Conservation (phyloP, 2,329 filamentous ascomycete genomes). For the Penicillium verrucosum region DNA sequence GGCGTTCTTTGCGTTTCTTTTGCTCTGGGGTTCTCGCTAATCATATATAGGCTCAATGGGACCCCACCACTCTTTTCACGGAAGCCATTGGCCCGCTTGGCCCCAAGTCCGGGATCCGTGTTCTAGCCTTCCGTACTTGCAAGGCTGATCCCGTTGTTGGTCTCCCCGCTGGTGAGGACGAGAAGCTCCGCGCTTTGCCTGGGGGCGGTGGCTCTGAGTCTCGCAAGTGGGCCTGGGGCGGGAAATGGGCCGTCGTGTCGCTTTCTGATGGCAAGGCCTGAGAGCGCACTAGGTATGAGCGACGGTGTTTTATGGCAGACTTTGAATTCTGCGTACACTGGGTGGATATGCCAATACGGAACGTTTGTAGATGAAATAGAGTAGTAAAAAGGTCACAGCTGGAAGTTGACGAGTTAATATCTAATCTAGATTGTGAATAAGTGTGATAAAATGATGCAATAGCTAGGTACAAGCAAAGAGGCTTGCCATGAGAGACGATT, state of each 20-base stretch:
- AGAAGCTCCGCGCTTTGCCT: slow-evolving; percentile 66
- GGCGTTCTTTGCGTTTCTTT: background rate
- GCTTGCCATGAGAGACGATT: background rate
- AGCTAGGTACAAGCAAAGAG: background rate
- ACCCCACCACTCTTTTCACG: slow-evolving; percentile 79
- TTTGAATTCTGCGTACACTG: background rate
- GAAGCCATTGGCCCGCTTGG: slow-evolving; percentile 84
- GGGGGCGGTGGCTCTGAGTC: slow-evolving; percentile 67
- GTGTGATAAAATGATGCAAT: background rate
- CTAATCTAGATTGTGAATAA: background rate
- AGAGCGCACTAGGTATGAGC: background rate
- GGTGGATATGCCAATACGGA: background rate
- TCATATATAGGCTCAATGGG: slow-evolving; percentile 66
- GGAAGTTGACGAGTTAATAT: background rate
- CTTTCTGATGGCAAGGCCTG: slow-evolving; percentile 66
- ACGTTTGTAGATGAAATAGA: background rate
- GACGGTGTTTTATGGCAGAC: background rate
- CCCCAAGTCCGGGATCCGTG: slow-evolving; percentile 73
- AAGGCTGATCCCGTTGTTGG: slow-evolving; percentile 96
- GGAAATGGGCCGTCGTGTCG: slow-evolving; percentile 94
- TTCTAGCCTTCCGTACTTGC: slow-evolving; percentile 85
- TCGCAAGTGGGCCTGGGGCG: slow-evolving; percentile 90
- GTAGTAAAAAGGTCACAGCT: background rate
- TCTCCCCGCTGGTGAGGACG: slow-evolving; percentile 75
- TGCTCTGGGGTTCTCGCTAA: slow-evolving; percentile 4